Base-by-base conservation (phyloP, 2,329 filamentous ascomycete species). In the Colletotrichum siamense region DNA sequence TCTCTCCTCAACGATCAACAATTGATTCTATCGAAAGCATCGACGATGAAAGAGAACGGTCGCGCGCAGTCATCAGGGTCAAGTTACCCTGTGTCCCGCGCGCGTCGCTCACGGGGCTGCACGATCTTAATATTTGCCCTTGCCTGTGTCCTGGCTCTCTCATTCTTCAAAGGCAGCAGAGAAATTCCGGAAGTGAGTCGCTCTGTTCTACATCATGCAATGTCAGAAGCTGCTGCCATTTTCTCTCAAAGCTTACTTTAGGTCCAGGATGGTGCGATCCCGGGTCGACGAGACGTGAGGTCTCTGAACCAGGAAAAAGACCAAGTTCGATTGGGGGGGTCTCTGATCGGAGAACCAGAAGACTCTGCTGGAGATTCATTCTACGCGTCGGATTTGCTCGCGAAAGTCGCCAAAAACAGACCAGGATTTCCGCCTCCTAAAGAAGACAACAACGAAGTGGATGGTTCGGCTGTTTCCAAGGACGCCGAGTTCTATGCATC, bases 181-280 rank as follows among this genome's bases (percentile, higher is more conserved):
- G 34, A 49, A 49, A 5, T 0, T 7, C 1, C 22, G 4, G n/a
- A 28, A 49, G n/a, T 26, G 18, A 49, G n/a, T 49, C n/a, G 15
- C n/a, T 49, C 44, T 22, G n/a, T 0, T n/a, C 44, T n/a, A 49
- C 10, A 0, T 49, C 44, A 49, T 0, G 9, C 16, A 39, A 0
- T 49, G 44, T 22, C 18, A 22, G 44, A 49, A 22, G 44, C 18
- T 49, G 10, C 10, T 22, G 10, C 10, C 6, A 49, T 49, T 22
- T n/a, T 0, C 44, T 22, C 44, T n/a, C 0, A 22, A 22, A 13
- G n/a, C 44, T 49, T 0, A 49, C n/a, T 49, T 49, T 1, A 49
- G 0, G 44, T 0, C 0, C 44, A 49, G 44, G 44, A 49, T 49
- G 44, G 44, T 0, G 18, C 18, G 44, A 49, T 22, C 3, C 0